Base-by-base conservation (phyloP, 1,284 basidiomycete genomes). In the Ceratobasidium theobromae region DNA sequence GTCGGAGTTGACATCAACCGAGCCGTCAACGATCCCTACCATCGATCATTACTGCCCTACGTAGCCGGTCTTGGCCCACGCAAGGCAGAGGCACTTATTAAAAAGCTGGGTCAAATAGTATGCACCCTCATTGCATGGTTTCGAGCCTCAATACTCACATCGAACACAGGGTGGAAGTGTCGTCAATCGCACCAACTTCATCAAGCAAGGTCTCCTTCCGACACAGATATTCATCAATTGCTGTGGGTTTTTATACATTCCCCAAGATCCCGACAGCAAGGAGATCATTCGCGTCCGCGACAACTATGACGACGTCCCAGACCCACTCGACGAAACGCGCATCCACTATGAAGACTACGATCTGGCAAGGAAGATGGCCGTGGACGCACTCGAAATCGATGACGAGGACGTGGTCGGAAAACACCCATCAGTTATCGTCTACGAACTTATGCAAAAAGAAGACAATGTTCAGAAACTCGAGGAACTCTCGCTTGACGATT, bases 301-400 rank as follows among this genome's bases (percentile, higher is more conserved):
- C 53, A 68, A 69, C 14, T 73, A 73, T 16, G 74, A 77, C 68
- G 81, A 84, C 11, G 76, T 80, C 57, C 88, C 91, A 11, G 96
- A 99, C 76, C 93, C 95, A 3, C 81, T 99, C 49, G 97, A 99
- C 75, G 87, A 89, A 73, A 99, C 96, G 23, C 90, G 97, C 14
- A 94, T 99, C 69, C 97, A 99, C 76, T 94, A 94, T 0, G 95
- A 98, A 76, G 96, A 99, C 77, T 99, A 99, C 76, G 94, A 98
- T 73, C 84, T 98, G 64, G 96, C 97, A 1, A 88, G 94, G 49
- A 98, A 99, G 80, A 98, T 99, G 94, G 96, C 97, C 35, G 93
- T 93, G 11, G 96, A 98, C 76, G 94, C 96, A 5, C 84, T 98
- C 25, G 96, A 98, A 73, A 84, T 94, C 33, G 95, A 98, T 72